Conservation (phyloP, 148 eudicot species). For the Limonium bicolor region DNA sequence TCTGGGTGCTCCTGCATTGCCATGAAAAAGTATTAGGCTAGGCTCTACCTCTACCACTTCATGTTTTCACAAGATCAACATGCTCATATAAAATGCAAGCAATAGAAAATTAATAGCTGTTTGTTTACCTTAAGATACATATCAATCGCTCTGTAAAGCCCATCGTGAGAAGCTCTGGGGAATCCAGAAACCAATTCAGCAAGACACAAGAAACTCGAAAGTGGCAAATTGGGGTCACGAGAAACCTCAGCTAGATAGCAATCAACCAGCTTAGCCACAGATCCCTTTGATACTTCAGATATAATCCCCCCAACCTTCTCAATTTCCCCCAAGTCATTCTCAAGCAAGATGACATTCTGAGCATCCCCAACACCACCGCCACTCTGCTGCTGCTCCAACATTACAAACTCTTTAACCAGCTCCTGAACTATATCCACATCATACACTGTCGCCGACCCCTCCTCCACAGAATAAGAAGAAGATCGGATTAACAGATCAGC, state of each 20-base stretch:
- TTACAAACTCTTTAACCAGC: constrained; percentile 55
- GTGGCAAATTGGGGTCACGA: constrained; percentile 47
- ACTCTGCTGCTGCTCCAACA: constrained; percentile 15
- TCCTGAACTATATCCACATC: constrained; percentile 43
- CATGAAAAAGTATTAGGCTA: neutral
- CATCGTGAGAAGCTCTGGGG: constrained; percentile 66
- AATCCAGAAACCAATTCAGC: constrained; percentile 68
- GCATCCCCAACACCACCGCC: too few species aligned
- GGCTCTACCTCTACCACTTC: neutral
- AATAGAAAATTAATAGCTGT: neutral
- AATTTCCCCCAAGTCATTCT: constrained; percentile 34
- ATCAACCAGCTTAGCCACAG: constrained; percentile 77
- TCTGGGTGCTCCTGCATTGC: constrained; percentile 63
- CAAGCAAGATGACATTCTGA: constrained; percentile 8
- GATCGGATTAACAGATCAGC: constrained; percentile 53
- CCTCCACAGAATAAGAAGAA: too few species aligned
- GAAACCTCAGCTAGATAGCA: constrained; percentile 74
- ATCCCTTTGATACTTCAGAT: constrained; percentile 52
- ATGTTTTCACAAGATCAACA: neutral
- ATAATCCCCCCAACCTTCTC: constrained; percentile 17
- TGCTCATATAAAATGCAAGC: neutral
- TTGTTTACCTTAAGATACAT: constrained; percentile 69
- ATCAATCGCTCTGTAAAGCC: constrained; percentile 84
- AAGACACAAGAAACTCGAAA: constrained; percentile 39
- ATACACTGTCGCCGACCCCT: constrained; percentile 40